Evolutionary conservation across 345 rosid genomes (phyloP).

Genomic region (Melastoma malabathricum): DNA sequence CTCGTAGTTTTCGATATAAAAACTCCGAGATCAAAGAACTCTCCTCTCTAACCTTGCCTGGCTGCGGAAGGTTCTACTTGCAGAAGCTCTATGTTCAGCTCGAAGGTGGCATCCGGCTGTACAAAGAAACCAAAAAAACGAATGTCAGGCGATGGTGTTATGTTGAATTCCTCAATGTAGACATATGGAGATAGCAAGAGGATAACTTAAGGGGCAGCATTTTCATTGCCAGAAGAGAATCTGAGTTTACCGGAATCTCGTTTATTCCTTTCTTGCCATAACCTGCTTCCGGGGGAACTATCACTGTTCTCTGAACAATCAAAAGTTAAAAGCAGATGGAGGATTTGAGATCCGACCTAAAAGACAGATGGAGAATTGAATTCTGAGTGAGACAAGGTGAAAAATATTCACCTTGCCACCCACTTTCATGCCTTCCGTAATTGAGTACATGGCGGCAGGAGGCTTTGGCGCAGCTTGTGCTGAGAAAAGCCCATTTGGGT

Average conservation of each 20-base stretch:
- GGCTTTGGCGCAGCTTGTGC: constrained; percentile 98
- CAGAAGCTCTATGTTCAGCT: constrained; percentile 76
- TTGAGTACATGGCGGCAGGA: constrained; percentile 74
- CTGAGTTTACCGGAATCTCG: constrained; percentile 60
- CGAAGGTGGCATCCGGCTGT: constrained; percentile 81
- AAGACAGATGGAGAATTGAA: too few species aligned
- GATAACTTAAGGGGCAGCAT: too few species aligned
- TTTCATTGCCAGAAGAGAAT: background rate
- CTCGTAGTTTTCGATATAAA: too few species aligned
- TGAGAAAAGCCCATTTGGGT: constrained; percentile 86
- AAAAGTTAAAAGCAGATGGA: background rate
- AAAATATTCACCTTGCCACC: constrained; percentile 62
- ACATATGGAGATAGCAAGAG: too few species aligned
- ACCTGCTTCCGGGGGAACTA: constrained; percentile 75
- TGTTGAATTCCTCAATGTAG: too few species aligned
- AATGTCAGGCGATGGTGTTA: too few species aligned
- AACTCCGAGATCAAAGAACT: too few species aligned
- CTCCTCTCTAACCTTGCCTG: constrained; percentile 12
- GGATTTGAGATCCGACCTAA: background rate
- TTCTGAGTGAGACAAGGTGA: background rate
- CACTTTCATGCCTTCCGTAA: constrained; percentile 72
- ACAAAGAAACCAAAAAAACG: background rate
- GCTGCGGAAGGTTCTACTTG: constrained; percentile 33
- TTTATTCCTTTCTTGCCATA: constrained; percentile 80
- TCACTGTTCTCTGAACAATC: constrained; percentile 60